Conservation (phyloP, 192 early-diverging fungal genomes). For the Rhizophagus sp. region DNA sequence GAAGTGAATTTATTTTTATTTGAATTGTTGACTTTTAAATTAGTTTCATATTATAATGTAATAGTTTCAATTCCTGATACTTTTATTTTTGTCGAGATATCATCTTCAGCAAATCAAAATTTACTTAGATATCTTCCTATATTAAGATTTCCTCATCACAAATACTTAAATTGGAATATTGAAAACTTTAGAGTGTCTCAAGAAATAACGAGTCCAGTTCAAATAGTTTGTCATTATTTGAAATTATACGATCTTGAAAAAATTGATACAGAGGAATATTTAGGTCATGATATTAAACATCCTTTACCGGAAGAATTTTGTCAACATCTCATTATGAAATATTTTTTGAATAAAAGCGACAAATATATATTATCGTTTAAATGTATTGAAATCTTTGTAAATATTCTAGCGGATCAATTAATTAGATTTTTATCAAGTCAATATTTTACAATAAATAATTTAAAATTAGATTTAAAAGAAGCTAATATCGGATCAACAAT, state of each 20-base stretch:
- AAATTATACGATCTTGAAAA: not conserved
- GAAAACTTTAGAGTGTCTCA: conserved; percentile 2
- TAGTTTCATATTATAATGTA: not conserved
- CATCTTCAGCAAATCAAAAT: conserved; percentile 15
- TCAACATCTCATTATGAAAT: not conserved
- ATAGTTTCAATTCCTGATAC: conserved; percentile 6
- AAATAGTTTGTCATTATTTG: conserved; percentile 9
- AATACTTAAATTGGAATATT: conserved; percentile 26
- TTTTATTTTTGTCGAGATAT: conserved; percentile 17
- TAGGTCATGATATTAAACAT: not conserved
- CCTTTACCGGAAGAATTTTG: not conserved
- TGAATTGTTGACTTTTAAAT: conserved; percentile 16
- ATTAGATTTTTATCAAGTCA: conserved; percentile 11
- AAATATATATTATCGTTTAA: no score
- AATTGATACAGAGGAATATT: conserved; percentile 5
- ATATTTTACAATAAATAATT: conserved; percentile 2
- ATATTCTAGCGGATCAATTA: conserved; percentile 15
- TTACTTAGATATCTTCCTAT: conserved; percentile 1
- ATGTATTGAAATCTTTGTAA: conserved; percentile 19
- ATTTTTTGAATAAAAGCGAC: no score
- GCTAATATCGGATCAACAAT: conserved; percentile 12
- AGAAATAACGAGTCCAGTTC: conserved; percentile 16
- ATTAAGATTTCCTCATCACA: not conserved
- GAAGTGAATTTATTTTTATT: not conserved
- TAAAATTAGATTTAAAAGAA: not conserved